These are phyloP conservation scores for Ilyonectria sp. DNA, from an alignment of 2,329 filamentous ascomycete genomes.

Conservation along the genomic window DNA sequence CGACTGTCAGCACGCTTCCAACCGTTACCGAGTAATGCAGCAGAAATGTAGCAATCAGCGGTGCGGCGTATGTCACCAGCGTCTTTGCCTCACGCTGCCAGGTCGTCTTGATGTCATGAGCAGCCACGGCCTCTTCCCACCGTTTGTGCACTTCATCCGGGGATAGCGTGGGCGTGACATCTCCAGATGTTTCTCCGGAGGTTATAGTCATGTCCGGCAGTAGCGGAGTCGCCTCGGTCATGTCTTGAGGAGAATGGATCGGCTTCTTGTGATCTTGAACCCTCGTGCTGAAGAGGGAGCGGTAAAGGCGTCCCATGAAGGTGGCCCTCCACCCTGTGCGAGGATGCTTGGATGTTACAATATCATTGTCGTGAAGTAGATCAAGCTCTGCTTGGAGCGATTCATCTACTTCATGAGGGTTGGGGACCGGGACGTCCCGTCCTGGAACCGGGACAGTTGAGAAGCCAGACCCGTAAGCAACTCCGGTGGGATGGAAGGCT, in stretches of 20 bases:
- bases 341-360: conserved; percentile 29
- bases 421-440: conserved; percentile 37
- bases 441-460: conserved; percentile 37
- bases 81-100: conserved; percentile 91
- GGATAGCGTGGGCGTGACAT: conserved; percentile 21
- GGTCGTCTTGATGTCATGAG: conserved; percentile 85
- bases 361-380: conserved; percentile 41
- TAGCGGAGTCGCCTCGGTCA: conserved; percentile 30
- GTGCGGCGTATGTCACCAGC: conserved; percentile 77
- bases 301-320: conserved; percentile 25
- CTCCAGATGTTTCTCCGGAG: background rate
- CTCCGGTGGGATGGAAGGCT: conserved; percentile 41
- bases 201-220: background rate
- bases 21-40: conserved; percentile 86
- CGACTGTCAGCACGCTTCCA: conserved; percentile 81
- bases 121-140: conserved; percentile 86
- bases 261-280: conserved; percentile 36
- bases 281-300: conserved; percentile 32
- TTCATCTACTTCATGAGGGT: conserved; percentile 42
- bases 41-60: conserved; percentile 78
- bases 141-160: conserved; percentile 39
- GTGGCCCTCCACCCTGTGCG: conserved; percentile 22
- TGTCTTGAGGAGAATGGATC: conserved; percentile 3
- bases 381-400: conserved; percentile 36
- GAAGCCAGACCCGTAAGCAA: conserved; percentile 38